Evolutionary conservation across 2,329 filamentous ascomycete species (phyloP).

Genomic region (Cryphonectria parasitica): DNA sequence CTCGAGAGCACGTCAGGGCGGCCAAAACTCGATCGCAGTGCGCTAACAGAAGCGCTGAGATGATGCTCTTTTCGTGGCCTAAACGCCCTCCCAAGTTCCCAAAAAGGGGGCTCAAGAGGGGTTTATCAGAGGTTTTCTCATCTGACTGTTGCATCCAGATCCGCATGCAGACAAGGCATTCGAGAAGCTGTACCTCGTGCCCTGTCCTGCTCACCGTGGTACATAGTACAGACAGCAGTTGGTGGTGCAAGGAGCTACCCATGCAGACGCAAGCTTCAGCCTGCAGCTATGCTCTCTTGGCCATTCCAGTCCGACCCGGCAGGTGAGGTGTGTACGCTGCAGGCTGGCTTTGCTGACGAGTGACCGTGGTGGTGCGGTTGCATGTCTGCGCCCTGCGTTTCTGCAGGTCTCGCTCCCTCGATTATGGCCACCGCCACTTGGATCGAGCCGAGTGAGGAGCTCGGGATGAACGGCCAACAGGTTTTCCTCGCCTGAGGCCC

Average conservation of each 20-base stretch:
- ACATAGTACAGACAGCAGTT: neutral
- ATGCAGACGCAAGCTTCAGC: conserved; percentile 13
- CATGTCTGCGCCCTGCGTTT: neutral
- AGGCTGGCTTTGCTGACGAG: neutral
- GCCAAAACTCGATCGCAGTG: neutral
- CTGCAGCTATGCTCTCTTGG: neutral
- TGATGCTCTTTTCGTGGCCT: neutral
- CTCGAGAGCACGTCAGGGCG: conserved; percentile 1
- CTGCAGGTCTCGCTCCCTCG: conserved; percentile 8
- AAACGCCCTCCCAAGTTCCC: neutral
- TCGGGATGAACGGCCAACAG: neutral
- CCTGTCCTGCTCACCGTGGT: neutral
- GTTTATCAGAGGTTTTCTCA: neutral
- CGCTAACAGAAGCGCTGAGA: neutral
- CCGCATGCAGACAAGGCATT: neutral
- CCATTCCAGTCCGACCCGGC: conserved; percentile 7
- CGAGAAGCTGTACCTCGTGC: neutral
- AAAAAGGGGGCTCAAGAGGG: neutral
- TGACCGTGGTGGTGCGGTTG: conserved; percentile 5
- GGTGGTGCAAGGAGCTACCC: conserved; percentile 8
- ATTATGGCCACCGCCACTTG: conserved; percentile 8
- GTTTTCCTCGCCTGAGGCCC: neutral
- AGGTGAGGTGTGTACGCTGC: neutral
- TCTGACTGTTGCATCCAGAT: neutral
- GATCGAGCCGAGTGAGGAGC: neutral